These are phyloP conservation scores for Entrophospora sp. DNA, from an alignment of 192 early-diverging fungal species.

Conservation along the genomic window DNA sequence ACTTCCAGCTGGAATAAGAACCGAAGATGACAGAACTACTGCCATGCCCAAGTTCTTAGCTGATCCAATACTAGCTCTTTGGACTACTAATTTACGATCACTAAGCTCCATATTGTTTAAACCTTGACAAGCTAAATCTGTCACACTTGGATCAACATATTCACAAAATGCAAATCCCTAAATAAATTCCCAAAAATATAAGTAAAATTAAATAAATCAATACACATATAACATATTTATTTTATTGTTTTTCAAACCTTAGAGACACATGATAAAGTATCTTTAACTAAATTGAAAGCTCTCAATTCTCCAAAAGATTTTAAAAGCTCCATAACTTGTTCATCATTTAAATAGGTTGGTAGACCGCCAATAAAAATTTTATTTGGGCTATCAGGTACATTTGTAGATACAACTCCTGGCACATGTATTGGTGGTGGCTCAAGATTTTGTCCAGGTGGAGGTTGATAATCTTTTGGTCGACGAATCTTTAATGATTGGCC, in stretches of 20 bases:
- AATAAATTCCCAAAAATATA: constrained; percentile 2
- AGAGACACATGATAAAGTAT: constrained; percentile 60
- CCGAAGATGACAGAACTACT: constrained; percentile 35
- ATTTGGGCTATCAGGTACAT: constrained; percentile 83
- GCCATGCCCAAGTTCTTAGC: constrained; percentile 38
- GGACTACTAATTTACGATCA: constrained; percentile 90
- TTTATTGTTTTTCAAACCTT: constrained; percentile 40
- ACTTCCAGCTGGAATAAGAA: constrained; percentile 38
- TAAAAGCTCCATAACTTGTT: constrained; percentile 90
- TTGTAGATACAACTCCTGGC: constrained; percentile 77
- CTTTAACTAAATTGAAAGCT: constrained; percentile 91
- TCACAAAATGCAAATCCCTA: constrained; percentile 97
- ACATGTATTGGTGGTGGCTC: constrained; percentile 53
- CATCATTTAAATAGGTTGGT: constrained; percentile 79
- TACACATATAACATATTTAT: not conserved
- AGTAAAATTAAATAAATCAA: not conserved
- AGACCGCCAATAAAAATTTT: constrained; percentile 94
- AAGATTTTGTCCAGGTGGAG: constrained; percentile 41
- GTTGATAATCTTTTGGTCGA: constrained; percentile 88
- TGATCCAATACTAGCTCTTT: constrained; percentile 83
- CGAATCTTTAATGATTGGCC: constrained; percentile 80
- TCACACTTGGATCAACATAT: constrained; percentile 77
- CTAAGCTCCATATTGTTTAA: constrained; percentile 94
- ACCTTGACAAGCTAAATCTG: constrained; percentile 90
- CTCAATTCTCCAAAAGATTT: constrained; percentile 88